Evolutionary conservation across 176 grass and related monocot species (phyloP), one percentile per base, ranked within the genome.

Genomic region (Thalia dealbata): DNA sequence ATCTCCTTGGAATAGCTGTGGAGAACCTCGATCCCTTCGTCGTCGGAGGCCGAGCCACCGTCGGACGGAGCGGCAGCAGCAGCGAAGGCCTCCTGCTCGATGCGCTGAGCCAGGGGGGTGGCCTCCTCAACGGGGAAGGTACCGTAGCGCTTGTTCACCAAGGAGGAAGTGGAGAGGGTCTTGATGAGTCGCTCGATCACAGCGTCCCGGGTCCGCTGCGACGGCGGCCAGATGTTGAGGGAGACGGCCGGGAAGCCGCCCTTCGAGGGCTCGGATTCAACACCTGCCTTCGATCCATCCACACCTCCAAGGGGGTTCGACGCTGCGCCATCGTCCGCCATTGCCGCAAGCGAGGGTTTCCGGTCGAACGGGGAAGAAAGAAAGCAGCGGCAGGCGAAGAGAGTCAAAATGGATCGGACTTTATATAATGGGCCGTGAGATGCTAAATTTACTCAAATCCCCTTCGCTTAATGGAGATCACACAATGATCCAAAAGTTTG

Each of bases 171-270:
- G 14, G 76, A 78, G 13, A 92, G 82, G 48, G 80, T 92, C 78
- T 92, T 84, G 74, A 92, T 84, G 41, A 96, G 87, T 69, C 89
- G 93, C 46, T 81, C 84, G 66, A 92, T 80, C 11, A 96, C 93
- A 59, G 89, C 93, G 66, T 96, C 89, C 44, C 87, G 93, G 50
- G 93, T 97, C 82, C 89, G 87, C 87, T 97, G 93, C 41, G 87
- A 78, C 35, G 89, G 93, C 21, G 89, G 89, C 89, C 93, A 97
- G 87, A 97, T 90, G 72, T 82, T 91, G 61, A 92, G 79, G 69
- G 82, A 85, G 32, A 81, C 60, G 14, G 78, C 68, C 69, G 83
- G 73, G 2, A 51, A 26, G 66, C 8, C 7, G 15, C 16, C 19
- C 16, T 1, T 14, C 23, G 78, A 67, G 80, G 78, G 80, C 55